Conservation (phyloP, 352 stramenopile genomes). For the Pythium apleroticum region DNA sequence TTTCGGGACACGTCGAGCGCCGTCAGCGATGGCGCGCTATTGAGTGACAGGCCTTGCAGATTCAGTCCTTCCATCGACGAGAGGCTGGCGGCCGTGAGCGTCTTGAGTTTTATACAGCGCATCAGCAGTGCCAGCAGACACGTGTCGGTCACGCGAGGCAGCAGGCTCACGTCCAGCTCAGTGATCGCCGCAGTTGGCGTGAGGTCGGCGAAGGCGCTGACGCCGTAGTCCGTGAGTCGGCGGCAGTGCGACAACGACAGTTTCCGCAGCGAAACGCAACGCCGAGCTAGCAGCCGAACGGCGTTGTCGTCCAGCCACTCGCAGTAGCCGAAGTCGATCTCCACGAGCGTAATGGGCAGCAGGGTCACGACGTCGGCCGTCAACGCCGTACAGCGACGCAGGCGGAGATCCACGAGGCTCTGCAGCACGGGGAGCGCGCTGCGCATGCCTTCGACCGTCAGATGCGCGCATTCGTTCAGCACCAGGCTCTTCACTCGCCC, state of each 20-base stretch:
- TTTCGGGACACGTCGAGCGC: slow-evolving; percentile 39
- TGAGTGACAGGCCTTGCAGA: slow-evolving; percentile 45
- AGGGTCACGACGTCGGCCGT: slow-evolving; percentile 9
- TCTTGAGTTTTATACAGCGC: slow-evolving; percentile 33
- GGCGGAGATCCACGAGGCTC: slow-evolving; percentile 14
- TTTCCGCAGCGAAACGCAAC: slow-evolving; percentile 36
- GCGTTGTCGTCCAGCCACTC: slow-evolving; percentile 67
- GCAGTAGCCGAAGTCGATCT: slow-evolving; percentile 60
- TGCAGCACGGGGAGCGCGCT: slow-evolving; percentile 10
- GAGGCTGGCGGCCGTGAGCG: slow-evolving; percentile 29
- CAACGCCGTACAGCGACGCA: slow-evolving; percentile 30
- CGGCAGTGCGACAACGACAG: slow-evolving; percentile 50
- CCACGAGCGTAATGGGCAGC: slow-evolving; percentile 32
- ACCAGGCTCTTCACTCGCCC: slow-evolving; percentile 27
- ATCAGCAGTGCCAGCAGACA: slow-evolving; percentile 58
- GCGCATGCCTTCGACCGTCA: slow-evolving; percentile 22
- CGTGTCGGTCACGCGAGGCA: slow-evolving; percentile 58
- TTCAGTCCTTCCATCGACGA: slow-evolving; percentile 58
- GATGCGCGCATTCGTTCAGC: slow-evolving; percentile 30
- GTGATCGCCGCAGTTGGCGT: slow-evolving; percentile 29
- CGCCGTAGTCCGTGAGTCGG: slow-evolving; percentile 65
- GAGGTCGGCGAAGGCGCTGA: slow-evolving; percentile 54
- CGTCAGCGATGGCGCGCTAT: slow-evolving; percentile 27
- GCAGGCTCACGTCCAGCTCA: slow-evolving; percentile 54
- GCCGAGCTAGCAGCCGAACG: slow-evolving; percentile 38